Percentiles rank a stretch among this genome's conserved stretches.
Evolutionary conservation across 1,284 basidiomycete genomes (phyloP).

Genomic region (Cutaneotrichosporon dermatis): DNA sequence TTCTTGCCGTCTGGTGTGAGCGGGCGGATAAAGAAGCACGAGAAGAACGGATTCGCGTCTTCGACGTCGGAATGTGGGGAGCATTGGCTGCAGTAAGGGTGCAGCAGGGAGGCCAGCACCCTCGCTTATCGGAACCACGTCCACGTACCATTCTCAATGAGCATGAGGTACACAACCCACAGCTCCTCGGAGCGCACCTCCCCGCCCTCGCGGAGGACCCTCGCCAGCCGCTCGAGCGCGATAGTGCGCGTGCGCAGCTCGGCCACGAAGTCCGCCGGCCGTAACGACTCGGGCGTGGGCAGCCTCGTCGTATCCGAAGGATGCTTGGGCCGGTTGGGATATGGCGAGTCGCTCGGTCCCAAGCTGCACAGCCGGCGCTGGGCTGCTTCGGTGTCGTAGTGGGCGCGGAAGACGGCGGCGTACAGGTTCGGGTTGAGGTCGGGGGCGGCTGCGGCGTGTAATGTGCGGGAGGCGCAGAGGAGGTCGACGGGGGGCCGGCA

Average conservation of each 20-base stretch:
- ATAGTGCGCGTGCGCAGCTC: slow-evolving; percentile 39
- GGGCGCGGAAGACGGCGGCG: slow-evolving; percentile 57
- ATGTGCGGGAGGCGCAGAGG: slow-evolving; percentile 52
- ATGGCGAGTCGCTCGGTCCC: neutral
- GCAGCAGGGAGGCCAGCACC: no score
- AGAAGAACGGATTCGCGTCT: no score
- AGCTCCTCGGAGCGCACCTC: slow-evolving; percentile 48
- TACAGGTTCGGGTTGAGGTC: slow-evolving; percentile 58
- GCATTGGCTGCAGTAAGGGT: no score
- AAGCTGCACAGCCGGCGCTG: slow-evolving; percentile 53
- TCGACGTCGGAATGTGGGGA: no score
- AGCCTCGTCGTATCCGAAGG: neutral
- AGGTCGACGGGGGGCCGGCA: slow-evolving; percentile 49
- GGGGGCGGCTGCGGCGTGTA: slow-evolving; percentile 51
- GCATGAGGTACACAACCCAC: slow-evolving; percentile 60
- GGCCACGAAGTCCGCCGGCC: slow-evolving; percentile 14
- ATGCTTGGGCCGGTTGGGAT: neutral
- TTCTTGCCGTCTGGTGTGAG: slow-evolving; percentile 60
- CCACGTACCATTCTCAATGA: slow-evolving; percentile 62
- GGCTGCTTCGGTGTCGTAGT: slow-evolving; percentile 60
- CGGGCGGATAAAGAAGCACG: no score
- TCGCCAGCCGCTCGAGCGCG: slow-evolving; percentile 26
- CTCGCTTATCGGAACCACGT: no score
- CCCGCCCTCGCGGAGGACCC: neutral
- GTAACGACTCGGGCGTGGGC: neutral